These are phyloP conservation scores for Linnemannia zychae DNA, from an alignment of 192 early-diverging fungal genomes.

Conservation along the genomic window DNA sequence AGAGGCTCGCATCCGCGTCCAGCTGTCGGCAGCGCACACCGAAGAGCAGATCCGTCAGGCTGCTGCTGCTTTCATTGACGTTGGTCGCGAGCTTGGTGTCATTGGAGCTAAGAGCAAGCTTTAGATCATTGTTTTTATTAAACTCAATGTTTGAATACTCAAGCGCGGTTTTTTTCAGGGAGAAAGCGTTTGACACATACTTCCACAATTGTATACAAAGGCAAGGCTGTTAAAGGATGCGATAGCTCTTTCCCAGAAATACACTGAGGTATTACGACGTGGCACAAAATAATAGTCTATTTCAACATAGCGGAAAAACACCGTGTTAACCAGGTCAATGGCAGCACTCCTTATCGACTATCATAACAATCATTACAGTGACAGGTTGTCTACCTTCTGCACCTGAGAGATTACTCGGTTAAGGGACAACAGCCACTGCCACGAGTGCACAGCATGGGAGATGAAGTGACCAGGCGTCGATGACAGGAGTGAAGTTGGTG, in stretches of 20 bases:
- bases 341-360: not conserved
- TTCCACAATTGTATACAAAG: slow-evolving; percentile 38
- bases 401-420: slow-evolving; percentile 70
- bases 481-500: not conserved
- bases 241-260: slow-evolving; percentile 13
- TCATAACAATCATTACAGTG: not conserved
- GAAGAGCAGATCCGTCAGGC: slow-evolving; percentile 82
- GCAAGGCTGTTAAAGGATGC: slow-evolving; percentile 33
- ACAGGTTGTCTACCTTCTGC: slow-evolving; percentile 60
- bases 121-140: not conserved
- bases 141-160: not conserved
- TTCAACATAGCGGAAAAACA: not conserved
- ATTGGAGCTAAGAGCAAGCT: slow-evolving; percentile 56
- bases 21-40: slow-evolving; percentile 93
- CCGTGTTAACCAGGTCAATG: too few relatives aligned
- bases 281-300: slow-evolving; percentile 61
- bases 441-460: slow-evolving; percentile 35
- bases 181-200: slow-evolving; percentile 54
- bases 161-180: slow-evolving; percentile 47
- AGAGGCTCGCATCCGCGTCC: slow-evolving; percentile 96
- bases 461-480: slow-evolving; percentile 25
- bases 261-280: slow-evolving; percentile 55
- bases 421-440: slow-evolving; percentile 65
- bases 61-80: slow-evolving; percentile 78
- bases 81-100: slow-evolving; percentile 51